Evolutionary conservation across 1,284 basidiomycete species (phyloP).

Genomic region (Marasmius sp.): DNA sequence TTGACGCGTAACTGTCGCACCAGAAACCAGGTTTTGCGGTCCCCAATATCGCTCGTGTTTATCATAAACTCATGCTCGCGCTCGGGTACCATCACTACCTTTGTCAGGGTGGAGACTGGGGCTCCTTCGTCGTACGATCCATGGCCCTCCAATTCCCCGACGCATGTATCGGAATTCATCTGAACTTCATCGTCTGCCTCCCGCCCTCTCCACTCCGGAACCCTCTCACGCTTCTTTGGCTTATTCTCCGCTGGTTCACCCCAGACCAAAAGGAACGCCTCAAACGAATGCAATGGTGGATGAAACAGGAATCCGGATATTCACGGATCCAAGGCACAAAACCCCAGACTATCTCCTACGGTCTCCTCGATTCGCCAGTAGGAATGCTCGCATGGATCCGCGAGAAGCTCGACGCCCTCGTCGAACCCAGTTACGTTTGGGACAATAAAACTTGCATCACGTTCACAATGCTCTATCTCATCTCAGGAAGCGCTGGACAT

Average conservation of each 20-base stretch:
- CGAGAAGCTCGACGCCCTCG: slow-evolving; percentile 15
- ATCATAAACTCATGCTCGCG: slow-evolving; percentile 40
- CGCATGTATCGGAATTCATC: slow-evolving; percentile 23
- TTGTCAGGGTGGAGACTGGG: slow-evolving; percentile 50
- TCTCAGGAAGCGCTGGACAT: slow-evolving; percentile 14
- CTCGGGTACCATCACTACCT: slow-evolving; percentile 39
- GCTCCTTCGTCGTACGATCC: slow-evolving; percentile 29
- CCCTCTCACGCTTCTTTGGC: slow-evolving; percentile 9
- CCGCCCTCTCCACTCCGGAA: slow-evolving; percentile 20
- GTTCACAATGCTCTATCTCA: slow-evolving; percentile 17
- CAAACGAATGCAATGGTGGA: slow-evolving; percentile 12
- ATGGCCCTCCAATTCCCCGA: slow-evolving; percentile 23
- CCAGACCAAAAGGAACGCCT: slow-evolving; percentile 13
- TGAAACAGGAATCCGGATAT: slow-evolving; percentile 16
- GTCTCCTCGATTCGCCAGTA: slow-evolving; percentile 17
- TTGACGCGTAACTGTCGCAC: background rate
- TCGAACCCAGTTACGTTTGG: slow-evolving; percentile 14
- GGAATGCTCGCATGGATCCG: slow-evolving; percentile 20
- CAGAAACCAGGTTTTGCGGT: slow-evolving; percentile 26
- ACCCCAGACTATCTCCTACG: slow-evolving; percentile 19
- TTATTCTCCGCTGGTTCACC: slow-evolving; percentile 12
- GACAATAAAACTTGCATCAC: slow-evolving; percentile 14
- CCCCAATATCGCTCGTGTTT: slow-evolving; percentile 22
- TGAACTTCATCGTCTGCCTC: slow-evolving; percentile 24
- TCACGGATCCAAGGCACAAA: slow-evolving; percentile 16